phyloP scores from a whole-genome alignment of 2,329 filamentous ascomycete genomes.

The Epichloe uncinata region DNA sequence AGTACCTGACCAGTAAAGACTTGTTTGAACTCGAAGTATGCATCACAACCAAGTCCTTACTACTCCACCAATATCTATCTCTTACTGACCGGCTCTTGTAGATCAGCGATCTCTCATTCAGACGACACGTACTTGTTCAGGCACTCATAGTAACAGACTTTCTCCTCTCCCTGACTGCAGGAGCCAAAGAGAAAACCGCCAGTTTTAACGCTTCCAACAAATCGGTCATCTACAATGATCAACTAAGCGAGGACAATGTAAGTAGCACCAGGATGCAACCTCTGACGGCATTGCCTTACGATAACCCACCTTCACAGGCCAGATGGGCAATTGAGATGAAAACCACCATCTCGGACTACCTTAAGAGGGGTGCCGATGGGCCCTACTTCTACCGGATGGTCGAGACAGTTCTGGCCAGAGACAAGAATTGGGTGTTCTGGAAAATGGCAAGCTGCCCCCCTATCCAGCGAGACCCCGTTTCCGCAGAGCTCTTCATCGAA shows the following conservation, averaged over 20 bases:
- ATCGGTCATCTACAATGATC: slow-evolving; percentile 69
- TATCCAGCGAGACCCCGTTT: slow-evolving; percentile 65
- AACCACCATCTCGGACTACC: slow-evolving; percentile 64
- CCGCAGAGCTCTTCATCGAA: slow-evolving; percentile 52
- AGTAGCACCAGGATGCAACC: slow-evolving; percentile 19
- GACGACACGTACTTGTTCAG: slow-evolving; percentile 88
- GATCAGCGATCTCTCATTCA: slow-evolving; percentile 89
- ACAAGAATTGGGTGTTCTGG: slow-evolving; percentile 99
- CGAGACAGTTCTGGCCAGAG: slow-evolving; percentile 83
- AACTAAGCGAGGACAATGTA: slow-evolving; percentile 75
- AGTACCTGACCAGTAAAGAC: slow-evolving; percentile 94
- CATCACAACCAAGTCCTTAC: background rate
- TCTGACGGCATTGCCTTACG: background rate
- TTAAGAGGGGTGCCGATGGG: slow-evolving; percentile 69
- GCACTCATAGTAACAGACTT: slow-evolving; percentile 92
- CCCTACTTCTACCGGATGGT: slow-evolving; percentile 95
- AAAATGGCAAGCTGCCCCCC: slow-evolving; percentile 91
- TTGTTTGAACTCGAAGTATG: slow-evolving; percentile 85
- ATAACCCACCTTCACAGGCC: slow-evolving; percentile 34
- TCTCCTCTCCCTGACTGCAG: slow-evolving; percentile 73
- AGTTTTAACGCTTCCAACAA: slow-evolving; percentile 60
- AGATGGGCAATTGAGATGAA: slow-evolving; percentile 79
- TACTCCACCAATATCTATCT: background rate
- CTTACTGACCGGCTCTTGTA: slow-evolving; percentile 18
- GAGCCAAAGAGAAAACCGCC: slow-evolving; percentile 66